phyloP scores from a whole-genome alignment of 306 rosid genomes.

The Vigna nakashimae region DNA sequence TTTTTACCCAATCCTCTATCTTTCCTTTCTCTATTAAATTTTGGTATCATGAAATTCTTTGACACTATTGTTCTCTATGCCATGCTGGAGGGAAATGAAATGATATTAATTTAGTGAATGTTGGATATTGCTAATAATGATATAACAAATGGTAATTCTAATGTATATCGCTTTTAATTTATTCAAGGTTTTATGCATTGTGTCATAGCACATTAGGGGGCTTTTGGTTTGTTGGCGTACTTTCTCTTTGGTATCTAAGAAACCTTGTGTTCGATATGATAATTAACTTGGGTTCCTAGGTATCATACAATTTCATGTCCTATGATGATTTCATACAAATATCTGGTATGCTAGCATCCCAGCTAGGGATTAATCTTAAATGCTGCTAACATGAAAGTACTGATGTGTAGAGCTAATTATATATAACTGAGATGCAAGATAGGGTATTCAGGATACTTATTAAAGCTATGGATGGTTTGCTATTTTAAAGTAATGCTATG shows the following conservation, averaged over 20 bases:
- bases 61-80: conserved; percentile 19
- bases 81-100: conserved; percentile 9
- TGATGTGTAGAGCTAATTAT: conserved; percentile 20
- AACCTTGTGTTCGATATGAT: conserved; percentile 10
- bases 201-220: conserved; percentile 17
- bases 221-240: conserved; percentile 22
- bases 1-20: neutral
- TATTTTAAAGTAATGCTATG: neutral
- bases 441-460: conserved; percentile 5
- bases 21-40: neutral
- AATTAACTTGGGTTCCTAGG: conserved; percentile 2
- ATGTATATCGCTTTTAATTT: conserved; percentile 4
- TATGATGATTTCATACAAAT: conserved; percentile 17
- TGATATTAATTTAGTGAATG: conserved; percentile 30
- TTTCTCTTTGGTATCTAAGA: conserved; percentile 9
- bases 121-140: conserved; percentile 7
- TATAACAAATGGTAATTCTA: conserved; percentile 16
- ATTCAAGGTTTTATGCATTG: neutral
- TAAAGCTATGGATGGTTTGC: conserved; percentile 27
- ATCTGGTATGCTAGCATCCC: conserved; percentile 9
- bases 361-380: neutral
- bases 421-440: neutral
- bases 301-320: conserved; percentile 17
- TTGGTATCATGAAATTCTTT: neutral
- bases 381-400: neutral